Base-by-base conservation (phyloP, 148 eudicot genomes). In the Rhododendron griersonianum region DNA sequence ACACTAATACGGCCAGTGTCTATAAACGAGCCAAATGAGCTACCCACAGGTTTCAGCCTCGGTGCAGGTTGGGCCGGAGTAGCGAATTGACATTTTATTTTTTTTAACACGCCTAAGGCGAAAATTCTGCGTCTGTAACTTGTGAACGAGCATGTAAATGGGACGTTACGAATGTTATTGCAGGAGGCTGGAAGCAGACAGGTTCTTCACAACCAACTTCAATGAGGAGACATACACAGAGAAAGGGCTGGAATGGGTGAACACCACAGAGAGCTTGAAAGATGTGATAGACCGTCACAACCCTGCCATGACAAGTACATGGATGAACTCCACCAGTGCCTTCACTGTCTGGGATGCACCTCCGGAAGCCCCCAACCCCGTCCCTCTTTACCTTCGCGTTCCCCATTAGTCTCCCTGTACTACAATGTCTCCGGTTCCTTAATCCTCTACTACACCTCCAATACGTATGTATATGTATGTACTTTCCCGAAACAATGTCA, bases 141-240 rank as follows among this genome's bases (percentile, higher is more conserved):
- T 3, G 2, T 21, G n/a, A 59, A 63, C 9, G 30, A 23, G 30
- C 30, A 8, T 7, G 30, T 63, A 63, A 63, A 63, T 63, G 30
- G 30, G 33, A 67, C 14, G 13, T 67, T 67, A 67, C 28, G 48
- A 77, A n/a, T 59, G 5, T 2, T 39, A 35, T 19, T 81, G 41
- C 89, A 91, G 91, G 90, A 89, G 91, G 81, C 74, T 91, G 30
- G 91, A 91, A 84, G 84, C 90, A 35, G 93, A 89, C 71, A 83
- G 89, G 21, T 91, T 89, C 48, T 91, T 91, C 86, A 91, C 93
- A 9, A 78, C 84, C 63, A 75, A 88, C 73, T 91, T 87, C 87
- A 91, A 88, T 55, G 91, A 88, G 48, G 85, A 89, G 28, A 65
- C 87, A n/a, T 89, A 91, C 88, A 91, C 91, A 30, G 84, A 89